Percentiles rank a stretch among this genome's conserved stretches.
Conservation (phyloP, 495 filamentous ascomycete species). For the Penicillium odoratum region DNA sequence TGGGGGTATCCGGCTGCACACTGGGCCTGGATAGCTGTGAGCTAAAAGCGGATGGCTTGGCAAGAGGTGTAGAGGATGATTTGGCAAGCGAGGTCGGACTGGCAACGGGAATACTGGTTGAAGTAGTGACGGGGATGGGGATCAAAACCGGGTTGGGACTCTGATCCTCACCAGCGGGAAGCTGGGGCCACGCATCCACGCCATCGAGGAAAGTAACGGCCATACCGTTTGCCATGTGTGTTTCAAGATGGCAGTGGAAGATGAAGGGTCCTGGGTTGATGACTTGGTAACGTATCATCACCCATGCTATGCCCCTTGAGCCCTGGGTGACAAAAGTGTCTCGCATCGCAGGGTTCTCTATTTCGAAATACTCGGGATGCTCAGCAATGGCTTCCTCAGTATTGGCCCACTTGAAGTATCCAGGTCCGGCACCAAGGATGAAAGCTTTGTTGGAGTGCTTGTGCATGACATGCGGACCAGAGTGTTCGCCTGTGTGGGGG, state of each 20-base stretch:
- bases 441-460: slow-evolving; percentile 55
- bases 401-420: slow-evolving; percentile 41
- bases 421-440: slow-evolving; percentile 31
- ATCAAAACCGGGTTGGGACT: slow-evolving; percentile 4
- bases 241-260: slow-evolving; percentile 56
- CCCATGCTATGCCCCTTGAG: slow-evolving; percentile 29
- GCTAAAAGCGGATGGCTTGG: neutral
- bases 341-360: slow-evolving; percentile 49
- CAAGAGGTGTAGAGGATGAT: neutral
- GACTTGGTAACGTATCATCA: slow-evolving; percentile 54
- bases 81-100: neutral
- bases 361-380: slow-evolving; percentile 40
- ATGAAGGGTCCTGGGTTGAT: slow-evolving; percentile 52
- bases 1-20: neutral
- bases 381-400: slow-evolving; percentile 42
- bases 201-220: slow-evolving; percentile 48
- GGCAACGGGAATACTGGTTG: neutral
- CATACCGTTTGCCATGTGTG: slow-evolving; percentile 52
- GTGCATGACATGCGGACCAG: slow-evolving; percentile 50
- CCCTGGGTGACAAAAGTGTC: slow-evolving; percentile 46
- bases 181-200: slow-evolving; percentile 46
- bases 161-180: slow-evolving; percentile 39
- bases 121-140: neutral
- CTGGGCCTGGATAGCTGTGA: neutral
- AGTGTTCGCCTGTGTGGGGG: slow-evolving; percentile 16